A percentile compares a stretch with the other conserved stretches of the same genome.
phyloP scores from a whole-genome alignment of 2,329 filamentous ascomycete genomes.

The Colletotrichum sojae region DNA sequence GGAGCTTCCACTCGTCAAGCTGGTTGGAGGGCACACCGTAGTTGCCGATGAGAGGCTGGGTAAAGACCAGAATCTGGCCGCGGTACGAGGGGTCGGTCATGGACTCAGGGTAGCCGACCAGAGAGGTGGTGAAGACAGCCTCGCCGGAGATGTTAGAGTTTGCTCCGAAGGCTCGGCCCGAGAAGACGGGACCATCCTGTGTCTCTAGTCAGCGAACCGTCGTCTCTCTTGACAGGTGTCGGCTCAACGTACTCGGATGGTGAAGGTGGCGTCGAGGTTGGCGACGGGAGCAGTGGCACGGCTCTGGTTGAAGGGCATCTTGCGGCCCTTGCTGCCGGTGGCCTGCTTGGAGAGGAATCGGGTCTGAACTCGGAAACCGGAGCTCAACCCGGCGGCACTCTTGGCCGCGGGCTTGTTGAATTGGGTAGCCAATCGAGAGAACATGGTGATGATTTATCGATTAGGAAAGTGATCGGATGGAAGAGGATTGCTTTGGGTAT shows the following conservation, averaged over 20 bases:
- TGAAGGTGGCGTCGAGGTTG: slow-evolving; percentile 89
- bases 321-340: slow-evolving; percentile 78
- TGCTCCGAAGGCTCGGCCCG: slow-evolving; percentile 95
- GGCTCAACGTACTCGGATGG: slow-evolving; percentile 79
- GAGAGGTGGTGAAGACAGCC: slow-evolving; percentile 97
- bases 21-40: slow-evolving; percentile 93
- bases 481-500: slow-evolving; percentile 21
- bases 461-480: slow-evolving; percentile 4
- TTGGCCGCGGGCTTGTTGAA: slow-evolving; percentile 68
- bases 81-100: slow-evolving; percentile 91
- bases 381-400: slow-evolving; percentile 55
- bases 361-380: slow-evolving; percentile 50
- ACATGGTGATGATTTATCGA: slow-evolving; percentile 63
- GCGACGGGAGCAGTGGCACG: slow-evolving; percentile 76
- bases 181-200: slow-evolving; percentile 94
- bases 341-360: slow-evolving; percentile 55
- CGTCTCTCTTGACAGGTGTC: neutral
- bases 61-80: slow-evolving; percentile 98
- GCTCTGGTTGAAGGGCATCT: slow-evolving; percentile 71
- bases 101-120: slow-evolving; percentile 97
- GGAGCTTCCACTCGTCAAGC: slow-evolving; percentile 88
- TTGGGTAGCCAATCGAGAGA: slow-evolving; percentile 68
- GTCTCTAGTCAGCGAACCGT: slow-evolving; percentile 42
- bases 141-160: slow-evolving; percentile 97
- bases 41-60: slow-evolving; percentile 97